phyloP scores from a whole-genome alignment of 179 eudicot genomes.

The Pouteria campechiana region DNA sequence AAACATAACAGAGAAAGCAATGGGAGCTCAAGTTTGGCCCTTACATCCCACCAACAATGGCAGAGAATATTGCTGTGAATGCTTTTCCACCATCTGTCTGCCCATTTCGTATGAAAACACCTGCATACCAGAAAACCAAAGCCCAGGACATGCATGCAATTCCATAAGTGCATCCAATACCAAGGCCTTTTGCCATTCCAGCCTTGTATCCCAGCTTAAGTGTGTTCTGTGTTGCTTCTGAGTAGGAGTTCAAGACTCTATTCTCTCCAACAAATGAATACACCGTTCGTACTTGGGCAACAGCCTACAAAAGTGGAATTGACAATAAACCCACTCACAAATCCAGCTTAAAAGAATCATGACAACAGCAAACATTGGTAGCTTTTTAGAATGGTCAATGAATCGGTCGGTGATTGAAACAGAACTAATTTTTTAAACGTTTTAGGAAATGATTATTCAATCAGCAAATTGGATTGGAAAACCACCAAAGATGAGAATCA shows the following conservation, averaged over 20 bases:
- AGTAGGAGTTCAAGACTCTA: conserved; percentile 75
- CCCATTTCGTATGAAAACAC: conserved; percentile 93
- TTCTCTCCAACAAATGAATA: conserved; percentile 92
- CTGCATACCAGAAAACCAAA: conserved; percentile 98
- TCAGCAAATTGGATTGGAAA: no score
- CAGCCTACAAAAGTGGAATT: conserved; percentile 53
- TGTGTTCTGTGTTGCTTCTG: conserved; percentile 90
- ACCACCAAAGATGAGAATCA: no score
- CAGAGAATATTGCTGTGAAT: conserved; percentile 96
- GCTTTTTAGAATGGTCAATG: no score
- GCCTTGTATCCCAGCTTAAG: conserved; percentile 95
- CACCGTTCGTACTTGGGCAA: conserved; percentile 97
- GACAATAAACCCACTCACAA: no score
- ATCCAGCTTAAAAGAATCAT: no score
- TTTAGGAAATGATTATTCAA: no score
- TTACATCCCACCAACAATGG: conserved; percentile 99
- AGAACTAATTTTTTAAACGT: no score
- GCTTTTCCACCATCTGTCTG: conserved; percentile 99
- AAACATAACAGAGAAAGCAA: neutral
- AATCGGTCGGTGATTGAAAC: no score
- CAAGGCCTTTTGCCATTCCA: conserved; percentile 98
- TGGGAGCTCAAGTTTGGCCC: conserved; percentile 7
- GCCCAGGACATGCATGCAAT: conserved; percentile 99
- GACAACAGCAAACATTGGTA: no score
- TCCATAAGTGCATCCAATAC: conserved; percentile 96